Evolutionary conservation across 1,139 yeast genomes (phyloP).

Genomic region (Candida mesenterica): DNA sequence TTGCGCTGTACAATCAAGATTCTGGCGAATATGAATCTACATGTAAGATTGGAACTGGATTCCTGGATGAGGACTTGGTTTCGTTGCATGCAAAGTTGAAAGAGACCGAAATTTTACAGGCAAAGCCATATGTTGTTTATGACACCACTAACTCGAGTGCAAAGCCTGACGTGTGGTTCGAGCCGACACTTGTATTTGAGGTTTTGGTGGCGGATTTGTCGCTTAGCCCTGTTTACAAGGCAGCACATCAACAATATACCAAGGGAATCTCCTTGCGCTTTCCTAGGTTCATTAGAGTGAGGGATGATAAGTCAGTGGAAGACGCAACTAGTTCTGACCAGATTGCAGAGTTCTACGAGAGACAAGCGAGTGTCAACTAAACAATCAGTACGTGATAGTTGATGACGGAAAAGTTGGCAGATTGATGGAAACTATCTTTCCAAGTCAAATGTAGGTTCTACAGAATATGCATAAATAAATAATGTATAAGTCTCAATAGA

Average conservation of each 20-base stretch:
- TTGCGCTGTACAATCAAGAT: slow-evolving; percentile 87
- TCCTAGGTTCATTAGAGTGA: slow-evolving; percentile 79
- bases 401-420: too few relatives aligned
- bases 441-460: too few relatives aligned
- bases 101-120: slow-evolving; percentile 64
- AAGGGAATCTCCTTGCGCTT: slow-evolving; percentile 90
- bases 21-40: slow-evolving; percentile 92
- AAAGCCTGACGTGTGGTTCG: slow-evolving; percentile 94
- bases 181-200: slow-evolving; percentile 84
- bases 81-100: slow-evolving; percentile 58
- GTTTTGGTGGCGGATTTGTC: slow-evolving; percentile 93
- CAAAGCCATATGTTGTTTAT: slow-evolving; percentile 70
- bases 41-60: slow-evolving; percentile 97
- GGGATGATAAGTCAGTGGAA: slow-evolving; percentile 86
- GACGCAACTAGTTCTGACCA: slow-evolving; percentile 91
- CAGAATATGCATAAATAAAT: too few relatives aligned
- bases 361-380: slow-evolving; percentile 53
- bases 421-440: too few relatives aligned
- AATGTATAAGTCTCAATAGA: not conserved
- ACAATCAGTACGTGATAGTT: not conserved
- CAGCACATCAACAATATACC: slow-evolving; percentile 74
- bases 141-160: slow-evolving; percentile 63
- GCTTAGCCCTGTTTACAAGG: slow-evolving; percentile 87
- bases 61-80: slow-evolving; percentile 78
- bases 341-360: slow-evolving; percentile 83